phyloP scores from a whole-genome alignment of 768 basidiomycete genomes.

The Lactifluus subvellereus region DNA sequence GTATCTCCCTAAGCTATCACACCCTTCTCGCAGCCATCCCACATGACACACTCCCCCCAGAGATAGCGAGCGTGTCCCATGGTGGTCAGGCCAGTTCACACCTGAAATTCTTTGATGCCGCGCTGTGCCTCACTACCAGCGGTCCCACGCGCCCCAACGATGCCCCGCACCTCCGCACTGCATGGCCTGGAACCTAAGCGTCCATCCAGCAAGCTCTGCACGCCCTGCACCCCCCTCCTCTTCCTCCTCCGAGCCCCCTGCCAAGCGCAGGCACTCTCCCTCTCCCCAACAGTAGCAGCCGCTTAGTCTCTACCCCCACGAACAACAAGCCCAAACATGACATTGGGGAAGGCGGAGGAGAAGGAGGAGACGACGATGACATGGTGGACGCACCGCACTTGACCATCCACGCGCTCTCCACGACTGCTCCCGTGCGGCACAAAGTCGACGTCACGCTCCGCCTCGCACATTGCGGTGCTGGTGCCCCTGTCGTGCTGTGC shows the following conservation, averaged over 20 bases:
- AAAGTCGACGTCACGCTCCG: slow-evolving; percentile 62
- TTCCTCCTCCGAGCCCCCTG: not conserved
- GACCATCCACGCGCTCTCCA: slow-evolving; percentile 59
- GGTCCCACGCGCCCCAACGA: slow-evolving; percentile 10
- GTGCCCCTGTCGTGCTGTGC: slow-evolving; percentile 47
- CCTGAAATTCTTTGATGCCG: slow-evolving; percentile 12
- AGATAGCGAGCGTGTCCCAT: not conserved
- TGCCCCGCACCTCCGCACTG: slow-evolving; percentile 1
- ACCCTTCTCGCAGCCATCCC: slow-evolving; percentile 13
- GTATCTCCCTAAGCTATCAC: no score
- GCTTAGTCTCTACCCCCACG: not conserved
- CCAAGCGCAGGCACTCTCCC: slow-evolving; percentile 16
- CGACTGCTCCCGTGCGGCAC: slow-evolving; percentile 70
- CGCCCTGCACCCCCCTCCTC: not conserved
- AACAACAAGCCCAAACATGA: slow-evolving; percentile 11
- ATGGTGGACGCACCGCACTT: slow-evolving; percentile 41
- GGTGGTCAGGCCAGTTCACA: not conserved
- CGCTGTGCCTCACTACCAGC: slow-evolving; percentile 7
- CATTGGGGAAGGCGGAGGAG: not conserved
- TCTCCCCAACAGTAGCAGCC: not conserved
- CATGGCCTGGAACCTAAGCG: slow-evolving; percentile 11
- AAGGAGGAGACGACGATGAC: slow-evolving; percentile 20
- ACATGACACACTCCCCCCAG: not conserved
- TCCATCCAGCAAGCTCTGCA: slow-evolving; percentile 3
- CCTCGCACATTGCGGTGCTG: slow-evolving; percentile 47